Base-by-base conservation (phyloP, 352 stramenopile genomes). In the Globisporangium lucens region DNA sequence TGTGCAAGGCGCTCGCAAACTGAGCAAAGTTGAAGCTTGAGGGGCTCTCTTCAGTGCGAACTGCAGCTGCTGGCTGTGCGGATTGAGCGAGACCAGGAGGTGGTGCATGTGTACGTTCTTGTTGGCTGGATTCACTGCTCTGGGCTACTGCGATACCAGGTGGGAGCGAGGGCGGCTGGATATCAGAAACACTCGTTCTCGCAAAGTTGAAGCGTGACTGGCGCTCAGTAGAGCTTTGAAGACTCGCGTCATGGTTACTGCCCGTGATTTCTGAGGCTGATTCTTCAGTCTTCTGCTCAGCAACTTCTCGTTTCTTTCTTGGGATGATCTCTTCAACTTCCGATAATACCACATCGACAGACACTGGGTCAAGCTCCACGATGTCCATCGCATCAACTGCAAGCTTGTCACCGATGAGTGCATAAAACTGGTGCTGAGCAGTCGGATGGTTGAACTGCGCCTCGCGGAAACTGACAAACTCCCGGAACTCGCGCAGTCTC, bases 131-230 rank as follows among this genome's bases (percentile, higher is more conserved):
- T 9, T 56, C 27, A 27, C 29, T 67, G 64, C 22, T 68, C 12
- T 56, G 27, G 22, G 55, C 8, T 49, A 9, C n/a, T 27, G 61
- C 20, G 3, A 15, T 27, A 29, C 22, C 49, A 33, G 59, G 29
- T 17, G 68, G 56, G n/a, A 69, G 66, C 9, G 65, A 67, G 33
- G 60, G 15, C 4, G 60, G 10, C 17, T 30, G 47, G 30, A 66
- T n/a, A 13, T n/a, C 22, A 35, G 62, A 12, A 47, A 29, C 56
- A 24, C 47, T 61, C 15, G 67, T 56, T 29, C 78, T 74, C 24
- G 82, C 82, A 69, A 90, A 90, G 24, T 75, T 81, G 67, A 90
- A 90, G 24, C 82, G 82, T 6, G 82, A 88, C 55, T 83, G 68
- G 33, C 65, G 65, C 9, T 65, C 56, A 6, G 38, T 17, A 15